These are phyloP conservation scores for Eucalyptus rudis DNA, from an alignment of 345 rosid species.

Conservation along the genomic window DNA sequence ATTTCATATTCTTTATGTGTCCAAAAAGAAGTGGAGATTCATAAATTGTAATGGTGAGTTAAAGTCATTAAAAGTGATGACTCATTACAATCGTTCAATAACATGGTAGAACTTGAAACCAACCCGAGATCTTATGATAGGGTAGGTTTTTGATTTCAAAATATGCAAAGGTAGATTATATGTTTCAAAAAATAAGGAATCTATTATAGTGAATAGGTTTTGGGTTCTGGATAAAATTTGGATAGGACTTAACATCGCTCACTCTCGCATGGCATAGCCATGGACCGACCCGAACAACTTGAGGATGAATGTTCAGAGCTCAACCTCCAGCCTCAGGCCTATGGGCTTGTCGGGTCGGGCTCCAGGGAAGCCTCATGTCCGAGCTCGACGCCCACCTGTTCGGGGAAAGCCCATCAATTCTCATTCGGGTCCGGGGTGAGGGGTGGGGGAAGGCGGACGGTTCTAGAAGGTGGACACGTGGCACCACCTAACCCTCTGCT, in stretches of 20 bases:
- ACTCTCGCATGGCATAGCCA: not conserved
- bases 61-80: too few species aligned
- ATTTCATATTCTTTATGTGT: too few species aligned
- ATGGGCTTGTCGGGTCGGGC: not conserved
- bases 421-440: not conserved
- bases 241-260: too few species aligned
- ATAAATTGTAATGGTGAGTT: too few species aligned
- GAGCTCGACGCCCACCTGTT: not conserved
- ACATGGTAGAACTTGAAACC: too few species aligned
- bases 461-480: conserved; percentile 33
- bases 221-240: too few species aligned
- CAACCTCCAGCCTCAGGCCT: not conserved
- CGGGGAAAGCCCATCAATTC: not conserved
- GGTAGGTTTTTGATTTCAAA: too few species aligned
- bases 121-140: rapidly evolving
- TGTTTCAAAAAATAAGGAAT: too few species aligned
- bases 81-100: too few species aligned
- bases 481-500: conserved; percentile 20
- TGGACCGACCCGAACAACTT: not conserved
- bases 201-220: rapidly evolving
- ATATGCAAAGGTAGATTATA: too few species aligned
- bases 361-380: not conserved
- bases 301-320: not conserved
- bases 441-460: not conserved
- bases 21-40: too few species aligned